Conservation (phyloP, 192 early-diverging fungal genomes). For the Phlyctochytrium arcticum region DNA sequence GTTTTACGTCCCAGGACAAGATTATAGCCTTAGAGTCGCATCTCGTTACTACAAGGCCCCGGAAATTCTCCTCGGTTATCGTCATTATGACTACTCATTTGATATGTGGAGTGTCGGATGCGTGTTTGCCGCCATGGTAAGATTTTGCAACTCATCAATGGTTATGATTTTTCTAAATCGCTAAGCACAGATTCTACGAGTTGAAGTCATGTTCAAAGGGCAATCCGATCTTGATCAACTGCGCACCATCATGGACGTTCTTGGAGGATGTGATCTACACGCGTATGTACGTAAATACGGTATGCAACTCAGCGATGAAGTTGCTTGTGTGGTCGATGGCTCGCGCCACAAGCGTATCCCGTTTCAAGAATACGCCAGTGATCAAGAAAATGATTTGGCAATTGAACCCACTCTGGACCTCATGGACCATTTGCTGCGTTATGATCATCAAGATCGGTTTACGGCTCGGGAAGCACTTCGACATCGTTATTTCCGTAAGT, state of each 20-base stretch:
- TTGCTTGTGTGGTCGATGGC: background rate
- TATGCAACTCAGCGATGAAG: conserved; percentile 4
- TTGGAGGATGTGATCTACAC: conserved; percentile 34
- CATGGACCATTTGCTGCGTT: conserved; percentile 26
- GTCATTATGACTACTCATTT: conserved; percentile 40
- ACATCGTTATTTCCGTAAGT: conserved; percentile 27
- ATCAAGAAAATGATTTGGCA: conserved; percentile 23
- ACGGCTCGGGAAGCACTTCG: conserved; percentile 30
- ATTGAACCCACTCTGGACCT: conserved; percentile 26
- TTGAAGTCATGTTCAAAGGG: conserved; percentile 38
- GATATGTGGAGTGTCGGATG: conserved; percentile 50
- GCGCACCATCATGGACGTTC: conserved; percentile 25
- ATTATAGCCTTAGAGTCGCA: conserved; percentile 36
- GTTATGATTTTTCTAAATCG: background rate
- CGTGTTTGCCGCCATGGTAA: conserved; percentile 44
- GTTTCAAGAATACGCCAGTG: background rate
- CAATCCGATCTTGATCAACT: conserved; percentile 40
- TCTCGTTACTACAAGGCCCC: conserved; percentile 47
- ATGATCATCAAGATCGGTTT: conserved; percentile 29
- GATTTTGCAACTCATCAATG: background rate
- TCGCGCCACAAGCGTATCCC: background rate
- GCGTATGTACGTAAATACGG: conserved; percentile 24
- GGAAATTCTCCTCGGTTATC: conserved; percentile 42
- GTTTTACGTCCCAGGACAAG: conserved; percentile 28
- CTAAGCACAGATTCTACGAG: conserved; percentile 26